phyloP scores from a whole-genome alignment of 2,329 filamentous ascomycete species.

The Cytospora chrysosperma region DNA sequence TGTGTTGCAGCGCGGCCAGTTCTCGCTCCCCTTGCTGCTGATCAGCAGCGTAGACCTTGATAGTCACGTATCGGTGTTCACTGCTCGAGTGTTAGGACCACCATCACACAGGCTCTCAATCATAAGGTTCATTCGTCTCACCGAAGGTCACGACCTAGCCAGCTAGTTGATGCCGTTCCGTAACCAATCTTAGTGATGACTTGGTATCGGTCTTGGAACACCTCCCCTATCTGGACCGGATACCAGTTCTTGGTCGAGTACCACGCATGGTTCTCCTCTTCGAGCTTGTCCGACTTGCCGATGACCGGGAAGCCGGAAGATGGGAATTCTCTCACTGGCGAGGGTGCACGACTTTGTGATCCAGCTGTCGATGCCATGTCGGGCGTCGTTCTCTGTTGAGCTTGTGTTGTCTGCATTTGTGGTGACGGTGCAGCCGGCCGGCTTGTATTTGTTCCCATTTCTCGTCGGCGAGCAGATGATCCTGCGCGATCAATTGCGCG shows the following conservation, averaged over 20 bases:
- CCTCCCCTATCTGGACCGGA: background rate
- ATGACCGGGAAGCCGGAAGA: background rate
- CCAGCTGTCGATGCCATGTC: background rate
- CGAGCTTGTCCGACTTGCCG: background rate
- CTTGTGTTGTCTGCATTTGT: background rate
- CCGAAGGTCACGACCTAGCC: background rate
- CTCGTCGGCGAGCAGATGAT: background rate
- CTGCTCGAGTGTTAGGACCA: background rate
- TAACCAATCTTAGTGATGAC: background rate
- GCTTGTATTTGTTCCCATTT: background rate
- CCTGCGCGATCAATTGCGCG: no score
- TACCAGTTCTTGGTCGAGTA: background rate
- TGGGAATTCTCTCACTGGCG: background rate
- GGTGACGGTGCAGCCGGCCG: background rate
- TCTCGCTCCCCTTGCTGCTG: background rate
- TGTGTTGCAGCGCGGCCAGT: conserved; percentile 9
- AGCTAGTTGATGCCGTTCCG: background rate
- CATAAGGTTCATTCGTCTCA: background rate
- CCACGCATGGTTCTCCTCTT: background rate
- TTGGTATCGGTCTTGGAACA: background rate
- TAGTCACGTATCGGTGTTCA: conserved; percentile 13
- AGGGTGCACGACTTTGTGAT: background rate
- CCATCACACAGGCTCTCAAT: background rate
- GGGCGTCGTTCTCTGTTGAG: background rate
- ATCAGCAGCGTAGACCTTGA: conserved; percentile 16